These are phyloP conservation scores for Ormosia semicastrata DNA, from an alignment of 306 rosid species.

Conservation along the genomic window DNA sequence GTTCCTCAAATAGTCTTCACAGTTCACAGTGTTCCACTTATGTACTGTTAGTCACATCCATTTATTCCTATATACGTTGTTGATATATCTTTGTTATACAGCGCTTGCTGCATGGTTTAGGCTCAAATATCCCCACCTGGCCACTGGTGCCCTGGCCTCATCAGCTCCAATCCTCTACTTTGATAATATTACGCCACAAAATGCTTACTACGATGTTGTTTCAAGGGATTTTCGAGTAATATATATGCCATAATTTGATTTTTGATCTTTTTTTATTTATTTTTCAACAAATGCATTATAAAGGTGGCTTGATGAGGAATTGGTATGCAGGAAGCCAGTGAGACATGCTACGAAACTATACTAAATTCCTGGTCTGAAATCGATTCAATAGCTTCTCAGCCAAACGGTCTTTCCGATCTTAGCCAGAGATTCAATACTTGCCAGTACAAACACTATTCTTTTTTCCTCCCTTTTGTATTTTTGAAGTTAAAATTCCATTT, in stretches of 20 bases:
- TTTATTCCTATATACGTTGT: not conserved
- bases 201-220: conserved; percentile 53
- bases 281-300: not conserved
- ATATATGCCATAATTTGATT: not conserved
- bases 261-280: not conserved
- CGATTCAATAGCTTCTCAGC: conserved; percentile 43
- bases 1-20: conserved; percentile 22
- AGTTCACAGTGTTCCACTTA: not conserved
- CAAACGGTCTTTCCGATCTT: conserved; percentile 54
- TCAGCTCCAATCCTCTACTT: conserved; percentile 81
- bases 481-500: not conserved
- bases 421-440: conserved; percentile 57
- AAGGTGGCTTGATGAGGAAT: not conserved
- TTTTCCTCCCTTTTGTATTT: not conserved
- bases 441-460: conserved; percentile 15
- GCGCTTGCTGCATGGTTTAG: conserved; percentile 93
- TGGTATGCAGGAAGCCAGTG: conserved; percentile 56
- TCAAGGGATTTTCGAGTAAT: conserved; percentile 65
- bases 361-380: conserved; percentile 62
- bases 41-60: not conserved
- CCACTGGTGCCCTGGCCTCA: conserved; percentile 80
- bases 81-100: conserved; percentile 20
- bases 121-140: conserved; percentile 75
- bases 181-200: conserved; percentile 48
- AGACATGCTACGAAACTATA: conserved; percentile 64